Conservation (phyloP, 208 protist genomes). For the Acanthamoeba royreba region DNA sequence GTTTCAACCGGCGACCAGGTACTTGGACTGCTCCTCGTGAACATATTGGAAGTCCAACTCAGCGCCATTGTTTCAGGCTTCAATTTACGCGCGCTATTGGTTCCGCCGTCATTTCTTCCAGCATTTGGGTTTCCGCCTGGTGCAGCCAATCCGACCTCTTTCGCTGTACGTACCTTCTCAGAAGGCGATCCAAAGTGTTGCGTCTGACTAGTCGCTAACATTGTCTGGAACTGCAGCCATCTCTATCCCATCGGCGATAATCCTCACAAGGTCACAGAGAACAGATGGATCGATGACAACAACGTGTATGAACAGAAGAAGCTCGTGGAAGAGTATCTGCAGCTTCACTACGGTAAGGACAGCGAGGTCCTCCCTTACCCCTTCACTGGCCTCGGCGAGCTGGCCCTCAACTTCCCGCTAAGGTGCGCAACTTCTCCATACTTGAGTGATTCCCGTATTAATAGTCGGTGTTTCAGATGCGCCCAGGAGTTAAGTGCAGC, state of each 20-base stretch:
- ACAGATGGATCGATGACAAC: neutral
- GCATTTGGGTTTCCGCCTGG: conserved; percentile 90
- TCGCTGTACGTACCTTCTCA: neutral
- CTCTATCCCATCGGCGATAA: neutral
- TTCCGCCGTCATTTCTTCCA: conserved; percentile 96
- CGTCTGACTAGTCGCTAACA: neutral
- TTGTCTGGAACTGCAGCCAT: neutral
- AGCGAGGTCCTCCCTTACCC: neutral
- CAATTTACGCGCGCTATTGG: conserved; percentile 80
- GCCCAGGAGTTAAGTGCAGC: neutral
- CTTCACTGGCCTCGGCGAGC: neutral
- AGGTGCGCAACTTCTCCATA: neutral
- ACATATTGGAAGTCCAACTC: neutral
- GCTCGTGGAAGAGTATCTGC: neutral
- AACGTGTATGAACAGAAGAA: conserved; percentile 2
- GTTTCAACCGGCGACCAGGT: conserved; percentile 92
- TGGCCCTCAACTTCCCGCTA: conserved; percentile 13
- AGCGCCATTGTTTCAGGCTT: neutral
- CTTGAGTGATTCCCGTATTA: neutral
- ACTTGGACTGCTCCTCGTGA: conserved; percentile 73
- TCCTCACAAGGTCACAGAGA: neutral
- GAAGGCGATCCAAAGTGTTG: neutral
- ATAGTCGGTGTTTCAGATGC: neutral
- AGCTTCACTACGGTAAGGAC: conserved; percentile 46
- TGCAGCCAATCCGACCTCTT: conserved; percentile 52